A percentile compares a stretch with the other conserved stretches of the same genome.
Conservation (phyloP, 169 alveolate species). For the Plasmodium coatneyi region DNA sequence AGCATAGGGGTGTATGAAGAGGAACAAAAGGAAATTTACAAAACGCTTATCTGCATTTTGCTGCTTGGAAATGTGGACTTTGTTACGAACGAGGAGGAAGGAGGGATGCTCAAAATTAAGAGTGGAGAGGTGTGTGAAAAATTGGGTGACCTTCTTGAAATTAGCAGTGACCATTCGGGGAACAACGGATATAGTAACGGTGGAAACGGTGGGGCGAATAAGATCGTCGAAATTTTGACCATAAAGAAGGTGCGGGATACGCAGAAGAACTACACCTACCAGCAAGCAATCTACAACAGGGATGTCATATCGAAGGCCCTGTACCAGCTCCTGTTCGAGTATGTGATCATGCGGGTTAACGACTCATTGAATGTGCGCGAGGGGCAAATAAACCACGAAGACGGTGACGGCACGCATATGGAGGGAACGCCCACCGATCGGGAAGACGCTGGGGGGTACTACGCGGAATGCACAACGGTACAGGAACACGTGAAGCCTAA, state of each 20-base stretch:
- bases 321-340: constrained; percentile 81
- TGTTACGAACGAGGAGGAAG: constrained; percentile 13
- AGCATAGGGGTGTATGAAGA: constrained; percentile 73
- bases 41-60: constrained; percentile 70
- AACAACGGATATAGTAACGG: neutral
- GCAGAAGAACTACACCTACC: constrained; percentile 75
- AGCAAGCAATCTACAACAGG: constrained; percentile 80
- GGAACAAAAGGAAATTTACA: constrained; percentile 76
- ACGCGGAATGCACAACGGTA: neutral
- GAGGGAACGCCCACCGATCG: neutral
- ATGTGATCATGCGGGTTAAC: constrained; percentile 79
- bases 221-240: constrained; percentile 77
- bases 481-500: neutral
- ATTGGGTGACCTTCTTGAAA: constrained; percentile 27
- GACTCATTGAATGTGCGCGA: constrained; percentile 71
- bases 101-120: constrained; percentile 47
- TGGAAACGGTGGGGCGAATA: neutral
- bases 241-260: constrained; percentile 79
- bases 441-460: neutral
- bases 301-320: constrained; percentile 83
- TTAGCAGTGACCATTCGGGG: constrained; percentile 3
- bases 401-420: neutral
- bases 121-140: constrained; percentile 30
- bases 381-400: neutral
- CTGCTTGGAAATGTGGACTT: constrained; percentile 74